Evolutionary conservation across 2,329 filamentous ascomycete genomes (phyloP).

Genomic region (Fusarium sp.): DNA sequence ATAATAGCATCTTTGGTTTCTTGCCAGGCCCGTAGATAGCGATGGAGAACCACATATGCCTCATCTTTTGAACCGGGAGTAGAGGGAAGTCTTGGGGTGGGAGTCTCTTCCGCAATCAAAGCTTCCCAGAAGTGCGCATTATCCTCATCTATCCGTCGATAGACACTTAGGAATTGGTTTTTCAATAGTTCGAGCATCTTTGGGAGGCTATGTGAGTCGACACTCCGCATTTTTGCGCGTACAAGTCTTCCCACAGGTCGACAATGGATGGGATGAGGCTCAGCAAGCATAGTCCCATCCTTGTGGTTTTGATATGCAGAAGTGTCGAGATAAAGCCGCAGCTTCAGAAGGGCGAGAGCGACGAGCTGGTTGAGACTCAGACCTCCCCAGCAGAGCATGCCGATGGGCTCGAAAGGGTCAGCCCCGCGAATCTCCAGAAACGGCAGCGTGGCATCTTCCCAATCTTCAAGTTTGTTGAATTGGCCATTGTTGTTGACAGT

Average conservation of each 20-base stretch:
- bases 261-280: not conserved
- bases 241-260: too few species aligned
- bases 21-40: slow-evolving; percentile 14
- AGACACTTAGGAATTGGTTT: too few species aligned
- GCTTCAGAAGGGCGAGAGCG: slow-evolving; percentile 20
- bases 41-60: slow-evolving; percentile 4
- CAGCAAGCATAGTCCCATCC: not conserved
- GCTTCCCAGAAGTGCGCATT: too few species aligned
- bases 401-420: slow-evolving; percentile 53
- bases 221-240: too few species aligned
- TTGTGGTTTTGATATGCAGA: not conserved
- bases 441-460: slow-evolving; percentile 45
- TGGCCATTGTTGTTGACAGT: slow-evolving; percentile 10
- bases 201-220: too few species aligned
- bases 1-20: slow-evolving; percentile 4
- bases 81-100: not conserved
- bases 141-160: too few species aligned
- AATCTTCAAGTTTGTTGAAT: slow-evolving; percentile 49
- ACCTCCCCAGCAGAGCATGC: not conserved
- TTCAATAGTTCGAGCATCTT: too few species aligned
- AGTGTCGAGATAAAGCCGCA: slow-evolving; percentile 17
- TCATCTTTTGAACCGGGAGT: slow-evolving; percentile 16
- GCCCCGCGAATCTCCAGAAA: slow-evolving; percentile 50
- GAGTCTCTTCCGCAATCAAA: too few species aligned
- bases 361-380: slow-evolving; percentile 18